Evolutionary conservation across 371 early-diverging fungal genomes (phyloP), one percentile per base, ranked within the genome.

Genomic region (Entomophthora muscae): DNA sequence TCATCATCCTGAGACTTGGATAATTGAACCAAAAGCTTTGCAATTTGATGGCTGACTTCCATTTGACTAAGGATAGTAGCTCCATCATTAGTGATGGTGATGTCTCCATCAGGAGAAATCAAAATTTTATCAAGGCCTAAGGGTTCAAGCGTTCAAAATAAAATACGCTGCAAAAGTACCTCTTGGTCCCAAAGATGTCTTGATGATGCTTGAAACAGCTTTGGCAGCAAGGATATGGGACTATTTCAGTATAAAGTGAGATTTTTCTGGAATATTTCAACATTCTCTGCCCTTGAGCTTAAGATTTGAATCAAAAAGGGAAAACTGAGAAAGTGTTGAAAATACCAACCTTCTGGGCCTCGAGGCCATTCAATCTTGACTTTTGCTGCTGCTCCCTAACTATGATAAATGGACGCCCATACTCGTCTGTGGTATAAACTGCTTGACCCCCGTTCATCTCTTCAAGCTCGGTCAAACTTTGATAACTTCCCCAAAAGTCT

Each of bases 71-170:
- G 78, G 73, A 99, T 99, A 13, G 99, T 99, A n/a, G 99, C 99
- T 56, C 99, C 99, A 72, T 99, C 99, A 77, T 99, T 99, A 57
- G 99, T 98, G 26, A 99, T 90, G 31, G 94, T 98, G 67, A 99
- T 95, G 65, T 99, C 98, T 60, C 98, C 99, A 77, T 99, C 99
- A 63, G 94, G 89, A 29, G 96, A 95, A 65, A 98, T 92, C 55
- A 99, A 77, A 64, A 98, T 98, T 84, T 99, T 99, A 82, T 99
- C 99, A 67, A 99, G 85, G 58, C 97, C 93, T 89, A 65, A 54
- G 24, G 22, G n/a, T n/a, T 54, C 12, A 66, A 56, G 55, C 17
- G 3, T 17, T 61, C 22, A 28, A 21, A 30, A 31, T 32, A 63
- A 27, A 52, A 24, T 2, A 33, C 21, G 29, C 17, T 29, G 17